These are phyloP conservation scores for Helotiales sp. DNA, from an alignment of 2,329 filamentous ascomycete species.

Conservation along the genomic window DNA sequence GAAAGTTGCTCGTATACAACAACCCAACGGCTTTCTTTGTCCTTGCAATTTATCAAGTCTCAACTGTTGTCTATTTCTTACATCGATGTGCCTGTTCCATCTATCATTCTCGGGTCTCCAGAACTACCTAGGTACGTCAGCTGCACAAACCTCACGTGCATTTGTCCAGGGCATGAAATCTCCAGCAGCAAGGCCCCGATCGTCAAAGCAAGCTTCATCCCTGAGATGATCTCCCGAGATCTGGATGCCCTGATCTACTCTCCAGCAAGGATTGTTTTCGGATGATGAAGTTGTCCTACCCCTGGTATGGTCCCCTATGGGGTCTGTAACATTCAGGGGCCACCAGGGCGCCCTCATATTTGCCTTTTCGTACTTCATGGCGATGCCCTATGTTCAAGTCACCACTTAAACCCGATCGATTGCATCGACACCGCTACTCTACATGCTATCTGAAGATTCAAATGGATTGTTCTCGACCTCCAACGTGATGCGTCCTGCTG, in stretches of 20 bases:
- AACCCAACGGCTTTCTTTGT: no score
- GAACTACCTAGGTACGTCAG: background rate
- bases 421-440: slow-evolving; percentile 3
- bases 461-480: slow-evolving; percentile 9
- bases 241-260: slow-evolving; percentile 6
- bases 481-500: background rate
- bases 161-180: background rate
- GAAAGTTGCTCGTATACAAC: no score
- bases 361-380: background rate
- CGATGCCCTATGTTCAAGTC: background rate
- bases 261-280: background rate
- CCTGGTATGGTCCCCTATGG: background rate
- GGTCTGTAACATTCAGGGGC: background rate
- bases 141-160: background rate
- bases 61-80: no score
- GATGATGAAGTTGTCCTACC: slow-evolving; percentile 11
- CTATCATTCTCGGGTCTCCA: background rate
- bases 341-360: background rate
- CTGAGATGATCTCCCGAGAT: slow-evolving; percentile 21
- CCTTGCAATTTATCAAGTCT: no score
- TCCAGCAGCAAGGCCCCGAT: slow-evolving; percentile 12
- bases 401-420: background rate
- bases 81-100: no score
- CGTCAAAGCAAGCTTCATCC: slow-evolving; percentile 14
- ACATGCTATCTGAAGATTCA: background rate